phyloP scores from a whole-genome alignment of 202 grass and related monocot genomes.

The Zoysia matrella region DNA sequence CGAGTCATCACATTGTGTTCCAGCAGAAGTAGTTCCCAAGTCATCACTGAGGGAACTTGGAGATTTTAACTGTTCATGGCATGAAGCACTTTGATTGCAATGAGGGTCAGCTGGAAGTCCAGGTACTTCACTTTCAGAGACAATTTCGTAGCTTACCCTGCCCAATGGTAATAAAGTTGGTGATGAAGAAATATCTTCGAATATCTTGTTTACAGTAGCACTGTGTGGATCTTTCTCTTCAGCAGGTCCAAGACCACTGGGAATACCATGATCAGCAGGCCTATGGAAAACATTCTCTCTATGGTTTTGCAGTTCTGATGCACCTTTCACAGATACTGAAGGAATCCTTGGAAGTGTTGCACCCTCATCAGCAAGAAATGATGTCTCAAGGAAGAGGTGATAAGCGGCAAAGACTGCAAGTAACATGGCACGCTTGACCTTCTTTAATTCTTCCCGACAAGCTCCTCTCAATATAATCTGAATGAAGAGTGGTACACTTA shows the following conservation, averaged over 20 bases:
- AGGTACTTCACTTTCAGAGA: slow-evolving; percentile 33
- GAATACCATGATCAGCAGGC: slow-evolving; percentile 31
- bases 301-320: slow-evolving; percentile 25
- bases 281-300: slow-evolving; percentile 23
- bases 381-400: slow-evolving; percentile 82
- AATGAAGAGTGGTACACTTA: slow-evolving; percentile 27
- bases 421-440: slow-evolving; percentile 68
- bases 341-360: slow-evolving; percentile 59
- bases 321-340: slow-evolving; percentile 34
- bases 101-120: slow-evolving; percentile 31
- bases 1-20: slow-evolving; percentile 1
- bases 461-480: slow-evolving; percentile 79
- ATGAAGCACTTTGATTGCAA: slow-evolving; percentile 20
- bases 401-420: slow-evolving; percentile 88
- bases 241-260: slow-evolving; percentile 25
- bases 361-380: slow-evolving; percentile 88
- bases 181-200: slow-evolving; percentile 38
- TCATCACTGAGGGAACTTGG: slow-evolving; percentile 14
- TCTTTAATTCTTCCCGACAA: slow-evolving; percentile 76
- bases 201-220: slow-evolving; percentile 41
- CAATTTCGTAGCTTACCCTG: slow-evolving; percentile 12
- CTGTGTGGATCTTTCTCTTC: slow-evolving; percentile 35
- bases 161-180: slow-evolving; percentile 40
- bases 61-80: slow-evolving; percentile 26
- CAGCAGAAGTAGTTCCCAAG: neutral